A percentile compares a stretch with the other conserved stretches of the same genome.
Conservation (phyloP, 768 basidiomycete species). For the Suillus alpinus region DNA sequence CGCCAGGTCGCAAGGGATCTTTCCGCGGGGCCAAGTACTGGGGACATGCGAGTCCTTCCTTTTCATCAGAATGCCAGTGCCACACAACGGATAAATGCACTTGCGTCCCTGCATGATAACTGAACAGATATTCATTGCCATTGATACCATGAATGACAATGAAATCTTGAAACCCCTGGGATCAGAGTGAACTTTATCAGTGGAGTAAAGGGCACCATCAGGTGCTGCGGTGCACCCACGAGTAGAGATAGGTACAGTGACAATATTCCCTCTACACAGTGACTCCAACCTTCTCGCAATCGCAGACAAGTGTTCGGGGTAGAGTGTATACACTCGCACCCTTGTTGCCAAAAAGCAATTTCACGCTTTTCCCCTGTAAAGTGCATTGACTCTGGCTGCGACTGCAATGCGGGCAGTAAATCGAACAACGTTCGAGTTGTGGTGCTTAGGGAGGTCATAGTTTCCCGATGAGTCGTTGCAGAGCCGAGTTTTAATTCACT, state of each 20-base stretch:
- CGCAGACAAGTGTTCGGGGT: background rate
- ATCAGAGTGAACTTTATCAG: background rate
- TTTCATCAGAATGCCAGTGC: background rate
- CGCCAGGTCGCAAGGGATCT: background rate
- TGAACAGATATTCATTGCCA: background rate
- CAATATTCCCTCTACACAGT: background rate
- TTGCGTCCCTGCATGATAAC: background rate
- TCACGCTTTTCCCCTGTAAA: background rate
- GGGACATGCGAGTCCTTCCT: background rate
- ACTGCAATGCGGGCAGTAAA: background rate
- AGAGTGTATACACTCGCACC: background rate
- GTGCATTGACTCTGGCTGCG: background rate
- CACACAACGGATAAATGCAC: background rate
- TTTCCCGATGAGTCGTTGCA: background rate
- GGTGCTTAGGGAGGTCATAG: background rate
- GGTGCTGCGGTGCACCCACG: background rate
- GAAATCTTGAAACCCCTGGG: background rate
- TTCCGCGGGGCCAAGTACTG: background rate
- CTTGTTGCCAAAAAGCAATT: background rate
- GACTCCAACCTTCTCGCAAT: background rate
- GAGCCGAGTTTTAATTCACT: background rate
- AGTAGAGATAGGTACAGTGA: background rate
- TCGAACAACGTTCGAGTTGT: background rate
- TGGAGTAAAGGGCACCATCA: background rate
- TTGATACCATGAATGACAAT: background rate